phyloP scores from a whole-genome alignment of 78 protist genomes.

The Chrysochromulina parva region DNA sequence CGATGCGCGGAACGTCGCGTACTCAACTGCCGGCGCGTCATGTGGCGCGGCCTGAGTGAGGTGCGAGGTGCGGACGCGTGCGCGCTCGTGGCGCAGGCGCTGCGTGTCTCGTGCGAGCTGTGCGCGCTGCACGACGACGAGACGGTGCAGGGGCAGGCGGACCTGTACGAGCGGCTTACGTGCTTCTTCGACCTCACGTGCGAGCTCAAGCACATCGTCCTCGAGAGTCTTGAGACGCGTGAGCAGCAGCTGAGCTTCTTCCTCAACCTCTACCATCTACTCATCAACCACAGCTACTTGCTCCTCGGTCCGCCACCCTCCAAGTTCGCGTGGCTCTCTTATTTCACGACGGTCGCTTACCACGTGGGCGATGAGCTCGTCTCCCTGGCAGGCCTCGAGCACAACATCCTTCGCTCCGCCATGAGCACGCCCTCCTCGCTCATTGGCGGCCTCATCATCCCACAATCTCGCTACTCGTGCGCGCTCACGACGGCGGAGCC shows the following conservation, averaged over 20 bases:
- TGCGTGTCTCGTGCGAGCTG: background rate
- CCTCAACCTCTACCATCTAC: background rate
- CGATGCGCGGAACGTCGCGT: background rate
- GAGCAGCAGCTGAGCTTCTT: too few species aligned
- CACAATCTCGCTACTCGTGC: background rate
- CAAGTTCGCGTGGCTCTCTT: background rate
- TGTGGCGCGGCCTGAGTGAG: background rate
- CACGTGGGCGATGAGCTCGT: background rate
- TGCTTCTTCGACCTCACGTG: too few species aligned
- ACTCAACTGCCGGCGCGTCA: background rate
- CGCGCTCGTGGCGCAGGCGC: background rate
- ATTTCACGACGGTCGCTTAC: background rate
- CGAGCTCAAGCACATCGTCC: too few species aligned
- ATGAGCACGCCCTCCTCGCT: background rate
- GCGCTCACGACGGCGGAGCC: background rate
- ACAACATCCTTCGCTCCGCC: background rate
- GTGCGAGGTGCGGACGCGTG: background rate
- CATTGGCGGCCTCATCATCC: background rate
- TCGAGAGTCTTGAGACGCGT: too few species aligned
- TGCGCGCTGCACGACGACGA: background rate
- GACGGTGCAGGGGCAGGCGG: background rate
- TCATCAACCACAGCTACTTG: background rate
- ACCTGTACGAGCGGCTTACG: background rate
- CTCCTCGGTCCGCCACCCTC: conserved; percentile 4
- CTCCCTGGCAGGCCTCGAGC: background rate